These are phyloP conservation scores for Diplocarpon mali DNA, from an alignment of 2,329 filamentous ascomycete genomes.

Conservation along the genomic window DNA sequence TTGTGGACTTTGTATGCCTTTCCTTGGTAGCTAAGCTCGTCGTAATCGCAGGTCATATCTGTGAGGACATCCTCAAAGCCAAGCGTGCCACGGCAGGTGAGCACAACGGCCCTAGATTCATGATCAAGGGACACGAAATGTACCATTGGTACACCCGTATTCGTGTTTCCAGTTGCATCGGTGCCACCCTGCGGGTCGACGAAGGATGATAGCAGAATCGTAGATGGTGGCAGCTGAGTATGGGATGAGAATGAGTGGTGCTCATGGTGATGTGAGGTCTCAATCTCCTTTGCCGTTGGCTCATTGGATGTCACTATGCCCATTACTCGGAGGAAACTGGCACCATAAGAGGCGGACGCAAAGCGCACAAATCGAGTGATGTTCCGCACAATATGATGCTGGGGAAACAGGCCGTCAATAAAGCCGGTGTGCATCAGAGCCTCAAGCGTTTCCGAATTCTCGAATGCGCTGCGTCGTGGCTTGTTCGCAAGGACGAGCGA, in stretches of 20 bases:
- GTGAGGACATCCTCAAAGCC: slow-evolving; percentile 47
- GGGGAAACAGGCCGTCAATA: slow-evolving; percentile 48
- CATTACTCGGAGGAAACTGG: slow-evolving; percentile 50
- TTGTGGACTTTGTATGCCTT: slow-evolving; percentile 44
- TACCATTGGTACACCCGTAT: slow-evolving; percentile 42
- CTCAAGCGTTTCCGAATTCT: slow-evolving; percentile 19
- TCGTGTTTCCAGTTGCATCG: slow-evolving; percentile 38
- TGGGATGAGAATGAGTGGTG: slow-evolving; percentile 53
- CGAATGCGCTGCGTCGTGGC: slow-evolving; percentile 27
- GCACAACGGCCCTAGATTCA: slow-evolving; percentile 43
- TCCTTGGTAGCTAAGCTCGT: slow-evolving; percentile 37
- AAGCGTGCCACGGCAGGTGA: slow-evolving; percentile 43
- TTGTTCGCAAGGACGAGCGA: slow-evolving; percentile 22
- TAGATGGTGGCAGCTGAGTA: slow-evolving; percentile 45
- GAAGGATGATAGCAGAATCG: slow-evolving; percentile 45
- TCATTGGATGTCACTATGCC: slow-evolving; percentile 44
- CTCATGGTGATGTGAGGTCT: slow-evolving; percentile 38
- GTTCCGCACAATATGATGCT: slow-evolving; percentile 47
- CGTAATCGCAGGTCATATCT: slow-evolving; percentile 47
- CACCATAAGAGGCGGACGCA: slow-evolving; percentile 55
- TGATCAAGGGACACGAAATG: slow-evolving; percentile 47
- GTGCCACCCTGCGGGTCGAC: slow-evolving; percentile 43
- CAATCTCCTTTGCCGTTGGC: slow-evolving; percentile 30
- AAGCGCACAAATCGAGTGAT: slow-evolving; percentile 56
- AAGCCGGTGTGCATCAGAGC: slow-evolving; percentile 35